Base-by-base conservation (phyloP, 768 basidiomycete genomes). In the Pleurotus citrinopileatus region DNA sequence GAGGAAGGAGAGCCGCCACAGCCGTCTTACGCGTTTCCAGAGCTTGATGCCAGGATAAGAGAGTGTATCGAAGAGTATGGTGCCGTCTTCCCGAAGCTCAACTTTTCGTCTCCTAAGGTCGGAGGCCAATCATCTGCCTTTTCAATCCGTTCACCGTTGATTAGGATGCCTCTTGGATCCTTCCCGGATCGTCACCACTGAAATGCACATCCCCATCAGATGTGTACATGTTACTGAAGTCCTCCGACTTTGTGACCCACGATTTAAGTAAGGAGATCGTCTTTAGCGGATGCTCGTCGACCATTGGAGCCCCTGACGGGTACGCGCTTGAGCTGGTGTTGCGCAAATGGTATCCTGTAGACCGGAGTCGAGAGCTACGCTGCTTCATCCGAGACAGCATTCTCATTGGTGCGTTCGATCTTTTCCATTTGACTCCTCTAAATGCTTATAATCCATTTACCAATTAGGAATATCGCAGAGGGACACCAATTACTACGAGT, bases 21-120 rank as follows among this genome's bases (percentile, higher is more conserved):
- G 1, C 68, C 61, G 45, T 69, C 59, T 22, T 91, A 82, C 61
- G 73, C 86, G 2, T 95, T 98, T 64, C 93, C 94, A 0, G 85
- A 85, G 42, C 72, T 97, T n/a, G 92, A 94, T 61, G 70, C 72
- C 12, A 73, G 73, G 54, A 95, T 98, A 57, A 72, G 90, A 45
- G 66, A 72, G 12, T 79, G 77, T 28, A 74, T 97, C n/a, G 61
- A 71, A 42, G 69, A 79, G 53, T 94, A 90, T 66, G 89, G 83
- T 2, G 87, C 87, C 4, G 87, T 96, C 25, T 98, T 98, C 66
- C 94, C 95, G 0, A 98, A 98, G 70, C 83, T 98, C 53, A 98
- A 97, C 64, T 97, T 95, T 72, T 91, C 94, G 4, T 87, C 91
- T n/a, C 95, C 95, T 12, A 89, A 87, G 73, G 94, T 89, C 55